phyloP scores from a whole-genome alignment of 495 filamentous ascomycete species.

The Mytilinidion resinicola region DNA sequence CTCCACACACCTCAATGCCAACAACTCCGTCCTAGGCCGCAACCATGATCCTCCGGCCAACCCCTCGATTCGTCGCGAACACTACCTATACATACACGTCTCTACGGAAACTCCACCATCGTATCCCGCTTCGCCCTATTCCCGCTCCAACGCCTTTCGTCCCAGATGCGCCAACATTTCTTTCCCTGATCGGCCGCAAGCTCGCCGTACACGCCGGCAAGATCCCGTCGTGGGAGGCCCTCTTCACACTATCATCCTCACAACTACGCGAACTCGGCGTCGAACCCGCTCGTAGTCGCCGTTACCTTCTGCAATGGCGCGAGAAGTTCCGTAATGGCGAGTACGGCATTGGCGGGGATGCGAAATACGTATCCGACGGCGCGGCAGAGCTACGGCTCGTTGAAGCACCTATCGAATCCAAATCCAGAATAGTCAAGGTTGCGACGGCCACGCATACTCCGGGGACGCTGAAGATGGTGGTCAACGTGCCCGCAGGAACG shows the following conservation, averaged over 20 bases:
- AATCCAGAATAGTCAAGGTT: conserved; percentile 1
- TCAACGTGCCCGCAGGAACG: conserved; percentile 61
- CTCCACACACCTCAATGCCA: not conserved
- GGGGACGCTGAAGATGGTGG: conserved; percentile 54
- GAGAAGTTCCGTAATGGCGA: conserved; percentile 71
- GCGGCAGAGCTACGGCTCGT: conserved; percentile 61
- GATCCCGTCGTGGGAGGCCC: conserved; percentile 78
- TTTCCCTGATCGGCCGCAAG: conserved; percentile 83
- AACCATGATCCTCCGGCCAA: conserved; percentile 25
- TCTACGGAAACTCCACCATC: conserved; percentile 21
- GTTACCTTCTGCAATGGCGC: conserved; percentile 81
- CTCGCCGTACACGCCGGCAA: conserved; percentile 73
- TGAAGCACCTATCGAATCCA: conserved; percentile 45
- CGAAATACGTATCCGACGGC: conserved; percentile 65
- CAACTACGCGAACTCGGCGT: conserved; percentile 79
- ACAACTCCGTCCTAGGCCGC: not conserved
- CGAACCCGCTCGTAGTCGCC: conserved; percentile 71
- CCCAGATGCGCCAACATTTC: conserved; percentile 81
- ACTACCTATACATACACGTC: conserved; percentile 8
- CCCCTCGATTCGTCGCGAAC: conserved; percentile 11
- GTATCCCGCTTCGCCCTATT: conserved; percentile 42
- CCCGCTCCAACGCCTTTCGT: conserved; percentile 76
- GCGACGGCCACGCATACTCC: conserved; percentile 45
- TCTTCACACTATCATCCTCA: conserved; percentile 70
- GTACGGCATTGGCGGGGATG: conserved; percentile 72